Evolutionary conservation across 768 basidiomycete species (phyloP).

Genomic region (Agaricus subrufescens): DNA sequence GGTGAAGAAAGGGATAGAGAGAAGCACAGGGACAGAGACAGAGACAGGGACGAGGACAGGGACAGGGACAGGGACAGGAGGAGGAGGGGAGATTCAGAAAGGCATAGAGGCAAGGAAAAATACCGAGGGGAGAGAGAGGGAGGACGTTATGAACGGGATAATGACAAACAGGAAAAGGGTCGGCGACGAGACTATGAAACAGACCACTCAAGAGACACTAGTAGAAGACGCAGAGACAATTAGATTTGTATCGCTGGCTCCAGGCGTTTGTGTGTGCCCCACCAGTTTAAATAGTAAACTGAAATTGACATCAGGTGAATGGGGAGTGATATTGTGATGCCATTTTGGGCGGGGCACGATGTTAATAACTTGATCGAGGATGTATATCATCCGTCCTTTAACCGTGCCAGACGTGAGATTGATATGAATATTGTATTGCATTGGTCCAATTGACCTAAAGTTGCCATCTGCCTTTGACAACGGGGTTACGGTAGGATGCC

Average conservation of each 20-base stretch:
- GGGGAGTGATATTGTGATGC: too few relatives aligned
- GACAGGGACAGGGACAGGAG: neutral
- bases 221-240: conserved; percentile 11
- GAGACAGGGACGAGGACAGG: neutral
- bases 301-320: neutral
- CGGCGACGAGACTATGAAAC: conserved; percentile 7
- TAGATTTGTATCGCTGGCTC: neutral
- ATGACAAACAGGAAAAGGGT: conserved; percentile 7
- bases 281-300: too few relatives aligned
- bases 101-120: conserved; percentile 10
- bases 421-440: neutral
- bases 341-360: too few relatives aligned
- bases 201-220: conserved; percentile 8
- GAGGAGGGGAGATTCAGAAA: neutral
- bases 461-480: too few relatives aligned
- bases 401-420: neutral
- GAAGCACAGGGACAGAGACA: conserved; percentile 6
- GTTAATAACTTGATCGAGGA: too few relatives aligned
- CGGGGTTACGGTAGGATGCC: too few relatives aligned
- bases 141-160: neutral
- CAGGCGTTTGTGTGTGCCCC: too few relatives aligned
- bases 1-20: conserved; percentile 10
- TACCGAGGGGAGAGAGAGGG: neutral
- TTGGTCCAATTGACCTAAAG: too few relatives aligned
- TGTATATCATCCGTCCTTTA: too few relatives aligned